A percentile compares a stretch with the other conserved stretches of the same genome.
Conservation (phyloP, 768 basidiomycete genomes). For the Collybia sordida region DNA sequence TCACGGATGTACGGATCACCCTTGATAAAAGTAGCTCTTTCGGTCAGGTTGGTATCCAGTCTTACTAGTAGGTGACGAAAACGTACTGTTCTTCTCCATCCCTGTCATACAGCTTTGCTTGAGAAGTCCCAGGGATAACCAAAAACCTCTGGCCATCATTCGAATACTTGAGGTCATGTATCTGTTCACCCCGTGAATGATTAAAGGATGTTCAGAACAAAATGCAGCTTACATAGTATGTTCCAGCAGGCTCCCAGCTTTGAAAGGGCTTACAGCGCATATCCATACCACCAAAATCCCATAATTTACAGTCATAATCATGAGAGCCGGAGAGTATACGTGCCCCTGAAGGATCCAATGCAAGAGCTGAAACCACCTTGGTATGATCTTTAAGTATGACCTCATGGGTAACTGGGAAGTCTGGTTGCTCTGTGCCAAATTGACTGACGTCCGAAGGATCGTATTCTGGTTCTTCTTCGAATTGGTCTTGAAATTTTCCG, state of each 20-base stretch:
- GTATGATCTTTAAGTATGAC: slow-evolving; percentile 91
- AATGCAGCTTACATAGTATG: slow-evolving; percentile 72
- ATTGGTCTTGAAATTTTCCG: slow-evolving; percentile 7
- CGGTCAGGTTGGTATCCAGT: slow-evolving; percentile 46
- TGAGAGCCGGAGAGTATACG: slow-evolving; percentile 89
- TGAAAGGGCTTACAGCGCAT: slow-evolving; percentile 89
- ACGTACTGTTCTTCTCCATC: slow-evolving; percentile 93
- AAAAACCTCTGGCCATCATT: slow-evolving; percentile 85
- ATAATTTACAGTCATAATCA: slow-evolving; percentile 97
- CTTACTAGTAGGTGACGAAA: slow-evolving; percentile 11
- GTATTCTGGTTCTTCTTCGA: slow-evolving; percentile 54
- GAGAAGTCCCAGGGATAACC: slow-evolving; percentile 83
- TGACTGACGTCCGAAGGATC: slow-evolving; percentile 50
- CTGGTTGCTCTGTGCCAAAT: slow-evolving; percentile 49
- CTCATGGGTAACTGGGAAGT: slow-evolving; percentile 90
- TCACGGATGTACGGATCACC: slow-evolving; percentile 98
- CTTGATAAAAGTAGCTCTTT: slow-evolving; percentile 79
- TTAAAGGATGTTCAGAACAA: slow-evolving; percentile 5
- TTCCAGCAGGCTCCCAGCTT: slow-evolving; percentile 92
- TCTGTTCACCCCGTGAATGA: slow-evolving; percentile 39
- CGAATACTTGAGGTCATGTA: slow-evolving; percentile 90
- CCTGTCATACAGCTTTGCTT: slow-evolving; percentile 86
- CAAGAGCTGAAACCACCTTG: slow-evolving; percentile 91
- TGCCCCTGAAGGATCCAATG: slow-evolving; percentile 93
- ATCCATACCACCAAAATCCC: slow-evolving; percentile 99